phyloP scores from a whole-genome alignment of 2,329 filamentous ascomycete genomes.

The Drechslerella stenobrocha region DNA sequence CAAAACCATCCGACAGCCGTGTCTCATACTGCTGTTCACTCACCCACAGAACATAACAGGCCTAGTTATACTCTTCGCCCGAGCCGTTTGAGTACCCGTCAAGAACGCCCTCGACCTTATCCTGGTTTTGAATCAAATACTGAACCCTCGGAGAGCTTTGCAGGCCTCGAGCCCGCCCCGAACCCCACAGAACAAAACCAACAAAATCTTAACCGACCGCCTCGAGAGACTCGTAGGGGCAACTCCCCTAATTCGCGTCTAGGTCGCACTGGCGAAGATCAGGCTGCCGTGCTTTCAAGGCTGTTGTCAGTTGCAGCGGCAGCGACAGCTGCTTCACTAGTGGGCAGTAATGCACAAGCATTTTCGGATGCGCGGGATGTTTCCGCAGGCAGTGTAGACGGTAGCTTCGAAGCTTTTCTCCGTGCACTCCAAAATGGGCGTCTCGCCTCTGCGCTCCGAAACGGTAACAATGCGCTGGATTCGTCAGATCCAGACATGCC shows the following conservation, averaged over 20 bases:
- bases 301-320: slow-evolving; percentile 53
- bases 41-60: slow-evolving; percentile 6
- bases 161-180: not conserved
- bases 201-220: not conserved
- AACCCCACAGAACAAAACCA: slow-evolving; percentile 9
- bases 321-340: slow-evolving; percentile 53
- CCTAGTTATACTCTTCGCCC: slow-evolving; percentile 12
- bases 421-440: slow-evolving; percentile 53
- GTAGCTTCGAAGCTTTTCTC: slow-evolving; percentile 53
- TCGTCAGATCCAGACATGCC: slow-evolving; percentile 47
- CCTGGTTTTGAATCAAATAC: slow-evolving; percentile 4
- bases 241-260: slow-evolving; percentile 17
- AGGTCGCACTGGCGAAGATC: slow-evolving; percentile 52
- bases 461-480: slow-evolving; percentile 49
- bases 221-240: slow-evolving; percentile 21
- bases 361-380: slow-evolving; percentile 53
- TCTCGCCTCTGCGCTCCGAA: slow-evolving; percentile 52
- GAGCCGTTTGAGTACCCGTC: slow-evolving; percentile 1
- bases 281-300: slow-evolving; percentile 53
- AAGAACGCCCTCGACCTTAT: slow-evolving; percentile 12
- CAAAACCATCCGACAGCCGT: not conserved
- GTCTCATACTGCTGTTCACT: not conserved
- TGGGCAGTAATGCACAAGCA: slow-evolving; percentile 52
- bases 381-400: slow-evolving; percentile 53
- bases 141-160: slow-evolving; percentile 3